Percentiles rank a stretch among this genome's conserved stretches.
Evolutionary conservation across 495 filamentous ascomycete genomes (phyloP).

Genomic region (Xylaria bambusicola): DNA sequence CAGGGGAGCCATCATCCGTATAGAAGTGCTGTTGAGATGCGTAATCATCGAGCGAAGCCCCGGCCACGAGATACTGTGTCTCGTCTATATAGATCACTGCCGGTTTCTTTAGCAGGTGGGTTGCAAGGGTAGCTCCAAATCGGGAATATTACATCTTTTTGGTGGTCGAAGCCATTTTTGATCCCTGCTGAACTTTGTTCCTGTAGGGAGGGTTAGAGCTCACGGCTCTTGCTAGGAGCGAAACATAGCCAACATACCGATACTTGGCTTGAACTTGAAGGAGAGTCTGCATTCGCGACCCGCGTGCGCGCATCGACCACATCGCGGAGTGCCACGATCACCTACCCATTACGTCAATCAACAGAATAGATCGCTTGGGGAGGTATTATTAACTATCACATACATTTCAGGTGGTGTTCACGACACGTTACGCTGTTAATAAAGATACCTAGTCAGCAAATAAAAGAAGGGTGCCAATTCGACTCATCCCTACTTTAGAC

Average conservation of each 20-base stretch:
- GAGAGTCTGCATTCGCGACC: conserved; percentile 33
- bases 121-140: not conserved
- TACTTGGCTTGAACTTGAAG: conserved; percentile 36
- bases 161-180: conserved; percentile 32
- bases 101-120: conserved; percentile 8
- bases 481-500: no score
- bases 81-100: conserved; percentile 33
- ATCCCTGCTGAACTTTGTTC: conserved; percentile 24
- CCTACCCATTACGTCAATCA: conserved; percentile 29
- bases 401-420: conserved; percentile 50
- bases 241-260: conserved; percentile 16
- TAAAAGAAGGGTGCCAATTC: not conserved
- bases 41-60: conserved; percentile 20
- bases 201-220: conserved; percentile 19
- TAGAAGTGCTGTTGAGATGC: conserved; percentile 21
- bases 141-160: conserved; percentile 23
- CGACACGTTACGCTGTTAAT: conserved; percentile 45
- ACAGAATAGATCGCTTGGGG: not conserved
- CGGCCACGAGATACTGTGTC: conserved; percentile 22
- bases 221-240: not conserved
- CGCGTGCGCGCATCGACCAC: conserved; percentile 41
- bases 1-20: conserved; percentile 10
- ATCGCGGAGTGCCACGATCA: conserved; percentile 45
- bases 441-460: conserved; percentile 21
- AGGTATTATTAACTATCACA: not conserved